Conservation (phyloP, 2,329 filamentous ascomycete genomes). For the Fusarium gaditjirri region DNA sequence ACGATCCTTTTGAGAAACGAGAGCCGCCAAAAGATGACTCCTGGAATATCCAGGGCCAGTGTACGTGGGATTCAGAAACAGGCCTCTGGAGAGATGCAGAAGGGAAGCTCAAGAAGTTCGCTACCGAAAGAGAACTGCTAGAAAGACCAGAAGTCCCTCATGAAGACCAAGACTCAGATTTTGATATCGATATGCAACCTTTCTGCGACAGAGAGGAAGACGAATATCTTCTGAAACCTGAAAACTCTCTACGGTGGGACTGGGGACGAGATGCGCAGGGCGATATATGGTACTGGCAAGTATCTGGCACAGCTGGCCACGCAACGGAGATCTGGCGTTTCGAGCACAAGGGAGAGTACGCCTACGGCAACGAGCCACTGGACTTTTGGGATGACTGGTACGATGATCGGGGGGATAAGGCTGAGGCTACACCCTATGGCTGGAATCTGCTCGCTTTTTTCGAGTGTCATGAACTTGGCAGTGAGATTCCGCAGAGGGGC, state of each 20-base stretch:
- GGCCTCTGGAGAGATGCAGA: conserved; percentile 10
- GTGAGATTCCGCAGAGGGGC: background rate
- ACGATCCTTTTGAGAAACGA: background rate
- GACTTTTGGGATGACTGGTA: conserved; percentile 13
- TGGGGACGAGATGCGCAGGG: conserved; percentile 4
- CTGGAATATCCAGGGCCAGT: background rate
- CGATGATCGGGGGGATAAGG: background rate
- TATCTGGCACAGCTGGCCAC: background rate
- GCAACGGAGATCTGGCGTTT: conserved; percentile 11
- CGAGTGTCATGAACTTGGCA: background rate
- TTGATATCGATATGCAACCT: background rate
- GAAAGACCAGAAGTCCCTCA: background rate
- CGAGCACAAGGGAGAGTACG: background rate
- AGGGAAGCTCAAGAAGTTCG: background rate
- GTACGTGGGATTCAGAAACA: background rate
- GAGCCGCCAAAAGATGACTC: background rate
- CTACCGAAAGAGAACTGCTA: background rate
- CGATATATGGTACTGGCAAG: conserved; percentile 10
- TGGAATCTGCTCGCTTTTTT: background rate
- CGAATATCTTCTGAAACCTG: background rate
- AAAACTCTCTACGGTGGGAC: background rate
- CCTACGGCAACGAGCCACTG: conserved; percentile 1
- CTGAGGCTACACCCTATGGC: conserved; percentile 9
- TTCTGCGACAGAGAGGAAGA: conserved; percentile 8
- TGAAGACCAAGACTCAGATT: background rate